Percentiles rank a stretch among this genome's conserved stretches.
phyloP scores from a whole-genome alignment of 805 yeast genomes.

The Sugiyamaella smithiae region DNA sequence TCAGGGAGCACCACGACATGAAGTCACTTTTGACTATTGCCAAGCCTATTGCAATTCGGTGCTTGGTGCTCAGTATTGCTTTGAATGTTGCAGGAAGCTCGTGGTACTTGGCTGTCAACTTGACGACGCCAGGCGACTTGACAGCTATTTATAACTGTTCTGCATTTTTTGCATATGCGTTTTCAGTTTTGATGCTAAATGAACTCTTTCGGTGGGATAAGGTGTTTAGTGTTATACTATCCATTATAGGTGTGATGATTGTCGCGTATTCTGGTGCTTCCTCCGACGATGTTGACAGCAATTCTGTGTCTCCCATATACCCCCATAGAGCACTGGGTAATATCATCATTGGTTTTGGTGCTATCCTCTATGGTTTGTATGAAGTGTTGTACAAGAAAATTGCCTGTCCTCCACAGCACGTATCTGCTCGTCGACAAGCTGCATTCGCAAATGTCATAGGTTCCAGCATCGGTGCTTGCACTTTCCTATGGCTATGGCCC shows the following conservation, averaged over 20 bases:
- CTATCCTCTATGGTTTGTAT: conserved; percentile 74
- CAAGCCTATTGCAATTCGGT: conserved; percentile 37
- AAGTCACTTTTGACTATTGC: conserved; percentile 10
- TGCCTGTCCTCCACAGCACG: conserved; percentile 71
- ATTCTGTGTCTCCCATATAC: conserved; percentile 31
- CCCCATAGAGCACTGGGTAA: conserved; percentile 70
- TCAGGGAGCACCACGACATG: neutral
- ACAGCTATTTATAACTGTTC: conserved; percentile 90
- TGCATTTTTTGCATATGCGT: conserved; percentile 82
- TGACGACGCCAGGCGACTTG: conserved; percentile 79
- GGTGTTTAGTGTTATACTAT: conserved; percentile 63
- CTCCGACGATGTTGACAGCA: conserved; percentile 26
- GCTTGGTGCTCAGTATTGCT: conserved; percentile 50
- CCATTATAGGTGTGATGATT: conserved; percentile 69
- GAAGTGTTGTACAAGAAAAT: conserved; percentile 78
- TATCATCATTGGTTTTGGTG: conserved; percentile 66
- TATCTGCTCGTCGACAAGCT: conserved; percentile 64
- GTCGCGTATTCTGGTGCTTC: conserved; percentile 61
- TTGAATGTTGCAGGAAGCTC: conserved; percentile 74
- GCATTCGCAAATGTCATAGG: conserved; percentile 78
- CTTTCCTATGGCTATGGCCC: conserved; percentile 49
- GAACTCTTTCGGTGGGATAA: conserved; percentile 66
- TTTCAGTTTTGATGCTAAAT: conserved; percentile 69
- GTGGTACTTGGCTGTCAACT: conserved; percentile 81
- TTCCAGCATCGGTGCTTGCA: conserved; percentile 60